Base-by-base conservation (phyloP, 495 filamentous ascomycete genomes). In the Chaetomium fimeti region DNA sequence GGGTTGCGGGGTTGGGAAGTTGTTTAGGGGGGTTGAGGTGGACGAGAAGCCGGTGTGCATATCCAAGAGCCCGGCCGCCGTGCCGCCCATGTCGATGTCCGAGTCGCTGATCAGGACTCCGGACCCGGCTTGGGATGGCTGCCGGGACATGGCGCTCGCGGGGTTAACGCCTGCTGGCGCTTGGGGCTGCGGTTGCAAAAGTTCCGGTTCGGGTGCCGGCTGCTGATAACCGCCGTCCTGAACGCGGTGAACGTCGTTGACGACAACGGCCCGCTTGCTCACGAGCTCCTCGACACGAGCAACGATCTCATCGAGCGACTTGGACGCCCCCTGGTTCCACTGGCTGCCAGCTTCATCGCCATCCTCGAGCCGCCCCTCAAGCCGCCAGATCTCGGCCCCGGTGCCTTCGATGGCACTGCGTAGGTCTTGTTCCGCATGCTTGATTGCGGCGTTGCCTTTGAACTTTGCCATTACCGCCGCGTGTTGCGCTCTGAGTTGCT, bases 401-500 rank as follows among this genome's bases (percentile, higher is more conserved):
- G 78, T 81, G 57, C 87, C 81, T 28, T 83, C 69, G 13, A 80
- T 77, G 13, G 87, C 79, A 43, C 74, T 74, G 3, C 89, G 84
- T 27, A 89, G 72, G n/a, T 82, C 80, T 54, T 78, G 78, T 68
- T 93, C 91, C 0, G 88, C 85, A 32, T 83, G 78, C 68, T 84
- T 88, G 43, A 91, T 77, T 15, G 85, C 64, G 3, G 84, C 83
- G 40, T 85, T 87, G 32, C 84, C 84, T 70, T 86, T 85, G 66
- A 97, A 84, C 69, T 88, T 90, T 13, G 86, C 82, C 78, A 97
- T 84, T 28, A 85, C 82, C 66, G 81, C 87, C 1, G 85, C 85
- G 74, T 98, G 93, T 28, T 89, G 83, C 15, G 80, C 82, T 77
- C 89, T 93, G 81, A 98, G 81, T 58, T 86, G 83, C 67, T 92